Percentiles rank a stretch among this genome's conserved stretches.
Conservation (phyloP, 2,329 filamentous ascomycete species). For the Phaeosphaeriaceae sp. region DNA sequence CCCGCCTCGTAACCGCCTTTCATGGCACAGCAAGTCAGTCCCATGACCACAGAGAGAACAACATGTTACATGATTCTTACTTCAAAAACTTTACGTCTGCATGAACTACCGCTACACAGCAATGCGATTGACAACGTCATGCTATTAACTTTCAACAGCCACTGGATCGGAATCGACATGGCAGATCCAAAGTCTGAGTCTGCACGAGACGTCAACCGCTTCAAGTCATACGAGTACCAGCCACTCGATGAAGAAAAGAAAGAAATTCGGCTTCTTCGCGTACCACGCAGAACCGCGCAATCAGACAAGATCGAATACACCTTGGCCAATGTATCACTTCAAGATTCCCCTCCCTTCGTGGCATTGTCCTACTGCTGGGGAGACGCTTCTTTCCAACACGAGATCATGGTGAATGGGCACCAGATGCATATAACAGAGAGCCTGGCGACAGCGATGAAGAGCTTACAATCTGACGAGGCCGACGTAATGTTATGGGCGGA, state of each 20-base stretch:
- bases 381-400: neutral
- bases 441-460: slow-evolving; percentile 5
- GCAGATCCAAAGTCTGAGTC: too few relatives aligned
- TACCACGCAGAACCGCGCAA: neutral
- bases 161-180: too few relatives aligned
- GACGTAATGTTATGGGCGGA: slow-evolving; percentile 16
- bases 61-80: too few relatives aligned
- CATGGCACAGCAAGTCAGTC: neutral
- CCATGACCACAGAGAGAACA: neutral
- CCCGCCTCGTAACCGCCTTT: neutral
- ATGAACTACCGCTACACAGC: too few relatives aligned
- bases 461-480: neutral
- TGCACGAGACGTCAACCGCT: neutral
- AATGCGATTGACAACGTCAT: too few relatives aligned
- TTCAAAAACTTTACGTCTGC: too few relatives aligned
- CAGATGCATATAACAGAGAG: slow-evolving; percentile 10
- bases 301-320: neutral
- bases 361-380: slow-evolving; percentile 16
- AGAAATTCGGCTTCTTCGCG: slow-evolving; percentile 7
- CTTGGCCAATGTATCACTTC: slow-evolving; percentile 4
- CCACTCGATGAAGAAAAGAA: neutral
- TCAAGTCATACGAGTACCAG: neutral
- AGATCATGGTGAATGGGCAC: slow-evolving; percentile 3
- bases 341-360: neutral
- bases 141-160: too few relatives aligned